Evolutionary conservation across 495 filamentous ascomycete species (phyloP).

Genomic region (Xylona heveae): DNA sequence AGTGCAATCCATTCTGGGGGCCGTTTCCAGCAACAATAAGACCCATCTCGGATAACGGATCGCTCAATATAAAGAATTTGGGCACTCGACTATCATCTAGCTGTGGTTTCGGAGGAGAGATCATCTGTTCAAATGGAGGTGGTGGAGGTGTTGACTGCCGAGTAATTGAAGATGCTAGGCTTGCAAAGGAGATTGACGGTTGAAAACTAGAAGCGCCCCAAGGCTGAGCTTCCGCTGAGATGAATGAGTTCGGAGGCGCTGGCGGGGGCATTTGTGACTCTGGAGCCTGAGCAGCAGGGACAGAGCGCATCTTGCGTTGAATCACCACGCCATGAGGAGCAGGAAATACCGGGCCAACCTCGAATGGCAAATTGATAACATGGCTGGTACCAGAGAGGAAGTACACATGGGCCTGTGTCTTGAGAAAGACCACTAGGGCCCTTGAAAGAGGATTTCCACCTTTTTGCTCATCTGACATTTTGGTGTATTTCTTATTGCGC

Average conservation of each 20-base stretch:
- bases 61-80: conserved; percentile 62
- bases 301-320: conserved; percentile 41
- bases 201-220: conserved; percentile 18
- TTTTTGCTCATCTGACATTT: too few species aligned
- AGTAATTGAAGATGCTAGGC: conserved; percentile 27
- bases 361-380: conserved; percentile 82
- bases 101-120: too few species aligned
- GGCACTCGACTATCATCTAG: conserved; percentile 34
- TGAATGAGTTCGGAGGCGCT: conserved; percentile 62
- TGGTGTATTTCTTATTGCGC: too few species aligned
- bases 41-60: conserved; percentile 74
- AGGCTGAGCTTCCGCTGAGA: conserved; percentile 37
- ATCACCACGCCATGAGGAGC: conserved; percentile 66
- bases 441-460: conserved; percentile 33
- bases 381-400: conserved; percentile 78
- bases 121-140: too few species aligned
- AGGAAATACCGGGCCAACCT: conserved; percentile 71
- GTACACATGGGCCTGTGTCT: conserved; percentile 81
- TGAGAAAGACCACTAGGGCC: conserved; percentile 77
- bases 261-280: conserved; percentile 13
- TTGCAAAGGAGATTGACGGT: conserved; percentile 27
- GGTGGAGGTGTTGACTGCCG: conserved; percentile 22
- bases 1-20: too few species aligned
- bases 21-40: conserved; percentile 40
- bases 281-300: conserved; percentile 10